Evolutionary conservation across 352 stramenopile species (phyloP), one percentile per base, ranked within the genome.

Genomic region (Phytophthora hibernalis): DNA sequence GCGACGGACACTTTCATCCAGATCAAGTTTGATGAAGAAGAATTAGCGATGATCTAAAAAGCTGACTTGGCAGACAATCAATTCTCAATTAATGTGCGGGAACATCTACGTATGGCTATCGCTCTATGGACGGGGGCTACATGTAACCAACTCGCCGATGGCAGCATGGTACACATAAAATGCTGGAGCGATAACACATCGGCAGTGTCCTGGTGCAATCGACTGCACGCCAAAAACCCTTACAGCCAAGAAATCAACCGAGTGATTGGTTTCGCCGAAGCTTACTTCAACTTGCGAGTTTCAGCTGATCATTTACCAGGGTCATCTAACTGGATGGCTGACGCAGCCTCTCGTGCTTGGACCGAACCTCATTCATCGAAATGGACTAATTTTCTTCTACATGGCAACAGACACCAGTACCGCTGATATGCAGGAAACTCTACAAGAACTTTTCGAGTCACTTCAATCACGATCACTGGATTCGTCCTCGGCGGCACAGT

Each of bases 161-260:
- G 21, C 9, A 8, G 15, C 0, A 22, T 50, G 6, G 21, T 66
- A 0, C 44, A 76, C 18, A 22, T 80, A 1, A 59, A 65, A 13
- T 66, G 64, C 12, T 78, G 68, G 62, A 73, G 35, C 22, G 68
- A 83, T 40, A 83, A 83, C 38, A 38, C 16, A 1, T 40, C 48
- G 0, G 72, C 68, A 0, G 71, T 74, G 0, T 30, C 42, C 0
- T 69, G 49, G 53, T 66, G 61, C 12, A 83, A 74, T 24, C 54
- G 42, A 8, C n/a, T 77, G 0, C 33, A 60, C 5, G 58, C 54
- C 2, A 26, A 26, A 0, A 72, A 79, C 24, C 0, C 7, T 0
- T 40, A 53, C 1, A 70, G 52, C 31, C 76, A 81, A 68, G 72
- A 80, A 61, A 65, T 83, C 13, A 83, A 84, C 20, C 26, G 72